A percentile compares a stretch with the other conserved stretches of the same genome.
Conservation (phyloP, 2,329 filamentous ascomycete species). For the Penicillium sclerotiorum region DNA sequence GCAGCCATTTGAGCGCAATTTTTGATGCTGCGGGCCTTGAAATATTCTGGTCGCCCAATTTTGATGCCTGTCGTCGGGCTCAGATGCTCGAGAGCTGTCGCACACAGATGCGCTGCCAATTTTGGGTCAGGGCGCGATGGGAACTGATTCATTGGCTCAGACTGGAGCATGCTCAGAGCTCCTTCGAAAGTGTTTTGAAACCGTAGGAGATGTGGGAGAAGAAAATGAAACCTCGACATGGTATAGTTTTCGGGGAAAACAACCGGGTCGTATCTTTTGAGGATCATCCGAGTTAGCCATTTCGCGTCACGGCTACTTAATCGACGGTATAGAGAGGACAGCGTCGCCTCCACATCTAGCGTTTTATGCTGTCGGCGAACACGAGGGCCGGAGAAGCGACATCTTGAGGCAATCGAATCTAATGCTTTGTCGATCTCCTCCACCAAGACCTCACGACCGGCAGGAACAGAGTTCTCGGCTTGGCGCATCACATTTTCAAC, state of each 20-base stretch:
- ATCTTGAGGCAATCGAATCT: conserved; percentile 66
- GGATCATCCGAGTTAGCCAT: conserved; percentile 79
- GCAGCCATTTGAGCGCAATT: conserved; percentile 70
- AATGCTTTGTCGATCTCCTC: conserved; percentile 73
- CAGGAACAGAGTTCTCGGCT: conserved; percentile 54
- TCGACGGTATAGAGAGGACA: conserved; percentile 62
- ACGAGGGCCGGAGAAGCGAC: conserved; percentile 69
- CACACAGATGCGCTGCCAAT: conserved; percentile 31
- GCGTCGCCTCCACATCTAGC: conserved; percentile 47
- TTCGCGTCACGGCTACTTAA: conserved; percentile 73
- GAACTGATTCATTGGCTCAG: conserved; percentile 37
- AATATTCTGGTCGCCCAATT: conserved; percentile 65
- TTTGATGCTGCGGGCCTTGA: conserved; percentile 71
- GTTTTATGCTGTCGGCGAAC: conserved; percentile 51
- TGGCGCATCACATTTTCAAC: conserved; percentile 65
- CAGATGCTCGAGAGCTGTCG: conserved; percentile 46
- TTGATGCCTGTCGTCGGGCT: conserved; percentile 63
- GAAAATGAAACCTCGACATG: conserved; percentile 65
- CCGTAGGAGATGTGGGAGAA: conserved; percentile 69
- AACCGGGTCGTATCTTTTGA: conserved; percentile 75
- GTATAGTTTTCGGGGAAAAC: conserved; percentile 60
- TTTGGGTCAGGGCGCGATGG: conserved; percentile 39
- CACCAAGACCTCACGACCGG: conserved; percentile 58
- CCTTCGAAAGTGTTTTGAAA: conserved; percentile 69
- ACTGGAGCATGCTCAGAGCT: conserved; percentile 59